Evolutionary conservation across 768 basidiomycete species (phyloP), one percentile per base, ranked within the genome.

Genomic region (Chalciporus chontae): DNA sequence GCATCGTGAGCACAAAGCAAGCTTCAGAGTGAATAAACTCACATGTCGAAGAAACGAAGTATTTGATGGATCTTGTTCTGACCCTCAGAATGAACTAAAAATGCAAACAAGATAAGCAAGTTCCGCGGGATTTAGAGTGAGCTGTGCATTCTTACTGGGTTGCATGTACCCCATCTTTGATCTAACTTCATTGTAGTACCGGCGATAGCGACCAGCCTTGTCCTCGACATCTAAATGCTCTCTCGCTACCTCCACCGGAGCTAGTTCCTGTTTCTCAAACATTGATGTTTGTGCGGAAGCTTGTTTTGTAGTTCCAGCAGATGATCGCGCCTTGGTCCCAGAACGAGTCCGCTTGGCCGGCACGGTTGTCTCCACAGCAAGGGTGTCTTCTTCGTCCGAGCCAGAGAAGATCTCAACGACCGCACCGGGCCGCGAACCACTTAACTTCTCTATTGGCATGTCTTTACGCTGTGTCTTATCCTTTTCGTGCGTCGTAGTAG

Each of bases 11-110:
- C 18, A 48, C 39, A 17, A 29, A 34, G 10, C 10, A n/a, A 32
- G 18, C 3, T 21, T 23, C 29, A 42, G 5, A n/a, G 17, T 37
- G 6, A 23, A 21, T 36, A 37, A 18, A 64, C 77, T 51, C 59
- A 86, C 84, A 87, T 69, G 62, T 92, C 91, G 57, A 91, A 91
- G n/a, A 83, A 77, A 11, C 85, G 80, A 21, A 92, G 77, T 43
- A 90, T 87, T 40, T 86, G 77, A 52, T 88, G 77, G 5, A 90
- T 74, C 54, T 72, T 80, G 38, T 76, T 81, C 59, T 87, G 76
- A 3, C 72, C 74, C 54, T 84, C 71, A 0, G 68, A 73, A 64
- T 92, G 88, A 29, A 90, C 90, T 92, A 40, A 37, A 43, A 27
- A 47, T 47, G 15, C 6, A 32, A 37, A 36, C 11, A 7, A 18